Conservation (phyloP, 768 basidiomycete species). For the Tubosaeta sp. region DNA sequence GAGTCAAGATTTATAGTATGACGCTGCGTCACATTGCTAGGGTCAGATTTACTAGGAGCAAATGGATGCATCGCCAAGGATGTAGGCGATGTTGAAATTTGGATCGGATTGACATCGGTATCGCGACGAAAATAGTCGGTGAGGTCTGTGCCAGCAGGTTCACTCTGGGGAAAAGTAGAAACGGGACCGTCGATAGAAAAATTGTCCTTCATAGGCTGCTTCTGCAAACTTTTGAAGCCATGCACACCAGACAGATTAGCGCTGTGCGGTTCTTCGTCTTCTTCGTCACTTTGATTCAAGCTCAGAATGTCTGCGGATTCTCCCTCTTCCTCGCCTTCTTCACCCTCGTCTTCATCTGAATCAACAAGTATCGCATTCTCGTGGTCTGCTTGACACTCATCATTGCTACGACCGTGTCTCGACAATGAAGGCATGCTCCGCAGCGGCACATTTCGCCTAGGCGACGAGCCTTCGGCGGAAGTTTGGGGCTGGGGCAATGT, state of each 20-base stretch:
- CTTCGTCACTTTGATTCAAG: constrained; percentile 36
- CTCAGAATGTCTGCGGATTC: constrained; percentile 35
- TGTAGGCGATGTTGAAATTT: constrained; percentile 4
- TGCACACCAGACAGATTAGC: constrained; percentile 13
- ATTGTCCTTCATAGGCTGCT: constrained; percentile 4
- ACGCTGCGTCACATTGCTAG: constrained; percentile 1
- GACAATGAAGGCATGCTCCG: constrained; percentile 54
- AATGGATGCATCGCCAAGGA: constrained; percentile 13
- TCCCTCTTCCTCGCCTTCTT: constrained; percentile 32
- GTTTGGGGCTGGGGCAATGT: constrained; percentile 33
- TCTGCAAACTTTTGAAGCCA: constrained; percentile 8
- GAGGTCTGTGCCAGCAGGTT: background rate
- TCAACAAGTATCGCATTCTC: constrained; percentile 19
- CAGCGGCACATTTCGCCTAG: constrained; percentile 31
- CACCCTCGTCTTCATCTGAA: constrained; percentile 34
- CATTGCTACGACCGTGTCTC: constrained; percentile 31
- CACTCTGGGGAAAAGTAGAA: constrained; percentile 2
- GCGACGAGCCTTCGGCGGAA: constrained; percentile 6
- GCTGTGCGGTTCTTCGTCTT: constrained; percentile 27
- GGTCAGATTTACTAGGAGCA: constrained; percentile 13
- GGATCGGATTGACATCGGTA: constrained; percentile 4
- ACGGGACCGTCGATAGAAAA: background rate
- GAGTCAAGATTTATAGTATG: constrained; percentile 2
- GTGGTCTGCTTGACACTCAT: constrained; percentile 21
- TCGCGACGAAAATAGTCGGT: constrained; percentile 7